These are phyloP conservation scores for Salix suchowensis DNA, from an alignment of 345 rosid species.

Conservation along the genomic window DNA sequence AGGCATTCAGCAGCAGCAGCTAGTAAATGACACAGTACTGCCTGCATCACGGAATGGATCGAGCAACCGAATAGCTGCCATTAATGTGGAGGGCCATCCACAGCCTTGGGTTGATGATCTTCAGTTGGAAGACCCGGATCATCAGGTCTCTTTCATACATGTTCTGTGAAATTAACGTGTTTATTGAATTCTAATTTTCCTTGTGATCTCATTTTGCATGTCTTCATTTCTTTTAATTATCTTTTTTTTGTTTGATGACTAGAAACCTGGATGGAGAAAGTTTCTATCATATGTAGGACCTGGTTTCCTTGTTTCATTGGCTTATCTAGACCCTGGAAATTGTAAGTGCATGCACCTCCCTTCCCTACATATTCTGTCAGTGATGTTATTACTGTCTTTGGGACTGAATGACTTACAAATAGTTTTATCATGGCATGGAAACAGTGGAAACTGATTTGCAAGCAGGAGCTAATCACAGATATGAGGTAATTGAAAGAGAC, in stretches of 20 bases:
- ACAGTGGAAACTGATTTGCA: slow-evolving; percentile 74
- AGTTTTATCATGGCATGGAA: background rate
- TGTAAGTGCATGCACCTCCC: slow-evolving; percentile 17
- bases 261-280: slow-evolving; percentile 59
- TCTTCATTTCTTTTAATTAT: background rate
- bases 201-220: too few relatives aligned
- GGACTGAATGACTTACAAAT: background rate
- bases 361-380: too few relatives aligned
- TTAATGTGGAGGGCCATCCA: slow-evolving; percentile 21
- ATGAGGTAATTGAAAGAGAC: slow-evolving; percentile 35
- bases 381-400: background rate
- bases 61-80: slow-evolving; percentile 39
- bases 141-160: background rate
- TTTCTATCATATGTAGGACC: slow-evolving; percentile 53
- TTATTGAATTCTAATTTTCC: background rate
- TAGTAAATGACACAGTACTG: background rate
- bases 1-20: slow-evolving; percentile 17
- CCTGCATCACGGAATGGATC: slow-evolving; percentile 15
- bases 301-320: slow-evolving; percentile 57
- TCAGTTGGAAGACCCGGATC: background rate
- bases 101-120: background rate
- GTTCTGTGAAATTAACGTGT: background rate
- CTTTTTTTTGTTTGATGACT: background rate
- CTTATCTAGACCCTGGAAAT: slow-evolving; percentile 68
- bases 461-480: slow-evolving; percentile 57